Evolutionary conservation across 768 basidiomycete species (phyloP), one percentile per base, ranked within the genome.

Genomic region (Mycena indigotica): DNA sequence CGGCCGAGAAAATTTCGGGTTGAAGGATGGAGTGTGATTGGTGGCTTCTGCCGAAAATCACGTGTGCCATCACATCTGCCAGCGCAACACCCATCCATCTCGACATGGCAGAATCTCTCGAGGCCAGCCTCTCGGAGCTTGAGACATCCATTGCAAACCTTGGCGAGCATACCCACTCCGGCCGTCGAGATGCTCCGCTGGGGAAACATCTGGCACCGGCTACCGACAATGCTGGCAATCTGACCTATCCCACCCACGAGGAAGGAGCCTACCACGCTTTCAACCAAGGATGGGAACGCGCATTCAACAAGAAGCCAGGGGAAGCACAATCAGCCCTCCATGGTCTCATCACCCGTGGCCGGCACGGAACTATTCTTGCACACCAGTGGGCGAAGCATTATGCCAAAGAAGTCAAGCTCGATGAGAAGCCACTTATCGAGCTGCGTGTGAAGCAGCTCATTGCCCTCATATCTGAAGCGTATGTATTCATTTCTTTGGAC

Each of bases 311-410:
- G 32, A 24, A 3, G 23, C 51, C 51, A 23, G 39, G 46, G 16
- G 45, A 46, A n/a, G 30, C 51, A 16, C 19, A 6, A 24, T 29
- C 50, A 26, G 51, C 45, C 21, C 35, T 52, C 41, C 17, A 32
- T 19, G 28, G 29, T 13, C 51, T 53, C 4, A 39, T 58, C 25
- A 39, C 32, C 39, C 57, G 45, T 28, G 51, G 57, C 12, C 45
- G 40, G 23, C 51, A 53, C 16, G 52, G 56, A 40, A 39, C 53
- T 23, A 46, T 58, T 30, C 28, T 58, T 10, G 56, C 56, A 3
- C 26, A 58, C 24, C 28, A 41, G 3, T 58, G 57, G 57, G 57
- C 57, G 13, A 26, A n/a, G 15, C 51, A 58, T 40, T 58, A 58
- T 28, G 52, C 46, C 4, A 12, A 5, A 21, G 19, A 49, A 13